A percentile compares a stretch with the other conserved stretches of the same genome.
Conservation (phyloP, 139 green algal genomes). For the Chlamydomonas sp. region DNA sequence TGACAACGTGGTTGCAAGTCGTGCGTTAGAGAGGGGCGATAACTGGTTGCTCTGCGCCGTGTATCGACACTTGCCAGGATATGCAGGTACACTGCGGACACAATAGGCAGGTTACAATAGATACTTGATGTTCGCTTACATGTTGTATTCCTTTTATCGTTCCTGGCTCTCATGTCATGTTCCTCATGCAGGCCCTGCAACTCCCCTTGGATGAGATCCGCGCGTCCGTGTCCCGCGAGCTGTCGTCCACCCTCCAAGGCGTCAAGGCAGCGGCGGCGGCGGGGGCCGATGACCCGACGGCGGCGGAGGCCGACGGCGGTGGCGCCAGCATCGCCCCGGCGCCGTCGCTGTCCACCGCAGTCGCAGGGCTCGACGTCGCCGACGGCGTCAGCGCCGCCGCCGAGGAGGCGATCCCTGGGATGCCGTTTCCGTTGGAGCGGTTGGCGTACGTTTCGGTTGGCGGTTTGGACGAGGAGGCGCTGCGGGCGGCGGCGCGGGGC, state of each 20-base stretch:
- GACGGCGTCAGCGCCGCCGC: not conserved
- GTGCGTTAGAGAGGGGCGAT: no score
- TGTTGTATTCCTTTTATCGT: no score
- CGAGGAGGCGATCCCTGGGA: not conserved
- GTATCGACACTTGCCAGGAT: no score
- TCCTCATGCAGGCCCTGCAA: conserved; percentile 24
- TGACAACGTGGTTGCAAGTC: no score
- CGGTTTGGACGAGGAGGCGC: conserved; percentile 30
- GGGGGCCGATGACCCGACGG: not conserved
- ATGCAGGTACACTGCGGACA: no score
- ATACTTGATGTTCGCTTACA: no score
- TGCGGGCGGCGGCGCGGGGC: conserved; percentile 14
- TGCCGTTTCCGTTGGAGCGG: not conserved
- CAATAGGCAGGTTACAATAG: no score
- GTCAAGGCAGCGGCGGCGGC: not conserved
- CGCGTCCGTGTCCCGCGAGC: not conserved
- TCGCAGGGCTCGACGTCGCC: not conserved
- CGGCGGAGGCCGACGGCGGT: not conserved
- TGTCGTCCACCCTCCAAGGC: not conserved
- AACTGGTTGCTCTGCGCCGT: no score
- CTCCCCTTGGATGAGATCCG: conserved; percentile 30
- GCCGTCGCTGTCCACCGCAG: not conserved
- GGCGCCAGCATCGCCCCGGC: not conserved
- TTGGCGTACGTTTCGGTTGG: conserved; percentile 31
- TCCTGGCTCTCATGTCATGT: no score